Conservation (phyloP, 73 alveolate species). For the Durusdinium trenchii region DNA sequence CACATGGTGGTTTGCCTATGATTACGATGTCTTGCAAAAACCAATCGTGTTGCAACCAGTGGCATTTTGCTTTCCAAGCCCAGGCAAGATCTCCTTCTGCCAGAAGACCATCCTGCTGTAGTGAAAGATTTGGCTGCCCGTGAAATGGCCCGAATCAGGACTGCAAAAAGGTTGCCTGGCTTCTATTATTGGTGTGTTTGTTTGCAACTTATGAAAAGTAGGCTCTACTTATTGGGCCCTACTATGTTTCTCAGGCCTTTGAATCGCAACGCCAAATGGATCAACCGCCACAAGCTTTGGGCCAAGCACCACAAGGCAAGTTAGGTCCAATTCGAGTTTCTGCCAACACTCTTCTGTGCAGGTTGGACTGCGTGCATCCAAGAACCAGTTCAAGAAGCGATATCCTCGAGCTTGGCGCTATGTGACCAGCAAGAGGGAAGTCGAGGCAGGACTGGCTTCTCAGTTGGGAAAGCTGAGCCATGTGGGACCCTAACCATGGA, state of each 20-base stretch:
- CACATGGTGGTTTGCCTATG: not conserved
- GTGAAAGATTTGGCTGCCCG: not conserved
- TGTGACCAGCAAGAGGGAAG: not conserved
- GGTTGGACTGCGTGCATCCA: not conserved
- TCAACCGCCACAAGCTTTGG: conserved; percentile 1
- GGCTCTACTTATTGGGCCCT: not conserved
- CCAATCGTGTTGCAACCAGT: not conserved
- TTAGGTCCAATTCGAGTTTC: too few species aligned
- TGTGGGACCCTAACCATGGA: not conserved
- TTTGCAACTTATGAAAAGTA: not conserved
- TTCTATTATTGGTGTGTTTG: not conserved
- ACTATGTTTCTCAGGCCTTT: not conserved
- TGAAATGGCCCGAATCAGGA: not conserved
- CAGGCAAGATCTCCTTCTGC: not conserved
- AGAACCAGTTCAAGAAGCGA: not conserved
- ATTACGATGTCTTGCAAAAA: too few species aligned
- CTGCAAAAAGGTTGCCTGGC: not conserved
- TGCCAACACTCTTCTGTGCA: not conserved
- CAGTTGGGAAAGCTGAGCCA: too few species aligned
- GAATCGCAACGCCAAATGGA: not conserved
- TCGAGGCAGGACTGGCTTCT: conserved; percentile 31
- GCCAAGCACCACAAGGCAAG: not conserved
- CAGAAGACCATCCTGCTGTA: not conserved
- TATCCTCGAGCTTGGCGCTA: not conserved
- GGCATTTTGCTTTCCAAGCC: not conserved